Evolutionary conservation across 306 rosid species (phyloP).

Genomic region (Vigna angularis): DNA sequence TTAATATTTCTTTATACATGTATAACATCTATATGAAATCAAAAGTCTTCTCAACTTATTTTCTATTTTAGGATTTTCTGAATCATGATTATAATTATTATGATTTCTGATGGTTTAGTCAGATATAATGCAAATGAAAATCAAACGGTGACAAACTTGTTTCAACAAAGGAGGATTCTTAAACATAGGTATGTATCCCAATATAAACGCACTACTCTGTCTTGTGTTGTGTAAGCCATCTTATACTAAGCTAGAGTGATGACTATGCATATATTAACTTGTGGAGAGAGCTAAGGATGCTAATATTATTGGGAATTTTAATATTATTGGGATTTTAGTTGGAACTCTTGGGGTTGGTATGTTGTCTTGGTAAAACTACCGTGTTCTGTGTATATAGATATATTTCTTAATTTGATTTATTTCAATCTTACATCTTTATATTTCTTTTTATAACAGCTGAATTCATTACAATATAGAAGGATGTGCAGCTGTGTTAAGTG

Average conservation of each 20-base stretch:
- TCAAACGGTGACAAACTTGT: conserved; percentile 65
- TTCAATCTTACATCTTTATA: too few species aligned
- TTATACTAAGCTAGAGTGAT: conserved; percentile 12
- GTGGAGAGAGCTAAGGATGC: too few species aligned
- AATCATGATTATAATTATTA: conserved; percentile 39
- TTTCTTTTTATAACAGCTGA: too few species aligned
- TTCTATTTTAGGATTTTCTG: conserved; percentile 27
- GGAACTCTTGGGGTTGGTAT: too few species aligned
- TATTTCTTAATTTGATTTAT: too few species aligned
- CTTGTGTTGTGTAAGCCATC: neutral
- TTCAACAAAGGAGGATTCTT: conserved; percentile 85
- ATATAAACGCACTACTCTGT: conserved; percentile 9
- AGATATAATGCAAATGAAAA: conserved; percentile 78
- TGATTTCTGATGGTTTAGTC: conserved; percentile 65
- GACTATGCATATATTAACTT: neutral
- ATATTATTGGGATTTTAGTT: too few species aligned
- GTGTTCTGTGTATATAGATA: too few species aligned
- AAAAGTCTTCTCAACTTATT: conserved; percentile 11
- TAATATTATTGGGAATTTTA: too few species aligned
- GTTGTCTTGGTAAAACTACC: too few species aligned
- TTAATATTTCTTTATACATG: neutral
- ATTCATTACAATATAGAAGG: too few species aligned
- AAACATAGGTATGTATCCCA: conserved; percentile 74
- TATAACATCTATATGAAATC: conserved; percentile 3
- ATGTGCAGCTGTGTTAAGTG: too few species aligned